Evolutionary conservation across 257 asterid species (phyloP).

Genomic region (Pogostemon cablin): DNA sequence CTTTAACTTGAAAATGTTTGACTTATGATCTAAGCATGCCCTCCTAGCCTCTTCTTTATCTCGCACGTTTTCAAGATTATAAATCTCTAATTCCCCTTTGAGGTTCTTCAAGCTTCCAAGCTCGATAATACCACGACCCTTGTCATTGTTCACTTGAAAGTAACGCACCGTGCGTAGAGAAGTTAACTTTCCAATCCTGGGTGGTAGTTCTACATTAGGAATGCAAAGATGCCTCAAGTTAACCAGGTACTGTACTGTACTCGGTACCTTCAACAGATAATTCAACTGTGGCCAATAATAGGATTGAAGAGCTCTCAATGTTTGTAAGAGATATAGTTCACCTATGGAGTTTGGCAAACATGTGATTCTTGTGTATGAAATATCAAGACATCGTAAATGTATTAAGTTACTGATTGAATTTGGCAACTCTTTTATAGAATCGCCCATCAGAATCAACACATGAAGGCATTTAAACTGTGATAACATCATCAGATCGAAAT

Average conservation of each 20-base stretch:
- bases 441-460: neutral
- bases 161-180: neutral
- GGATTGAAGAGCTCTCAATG: neutral
- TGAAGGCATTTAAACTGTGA: neutral
- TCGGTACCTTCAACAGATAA: constrained; percentile 16
- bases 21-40: no score
- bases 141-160: neutral
- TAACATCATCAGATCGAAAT: neutral
- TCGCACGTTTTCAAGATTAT: no score
- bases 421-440: neutral
- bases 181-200: neutral
- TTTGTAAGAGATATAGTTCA: constrained; percentile 28
- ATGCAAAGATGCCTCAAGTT: neutral
- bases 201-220: neutral
- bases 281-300: no score
- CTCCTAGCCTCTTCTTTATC: no score
- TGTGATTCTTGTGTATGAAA: neutral
- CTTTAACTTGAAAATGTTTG: neutral
- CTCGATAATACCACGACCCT: neutral
- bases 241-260: neutral
- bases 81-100: neutral
- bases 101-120: neutral
- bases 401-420: neutral
- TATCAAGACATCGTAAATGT: constrained; percentile 11
- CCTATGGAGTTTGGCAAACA: constrained; percentile 11